These are phyloP conservation scores for Fusarium sp. DNA, from an alignment of 2,329 filamentous ascomycete species.

Conservation along the genomic window DNA sequence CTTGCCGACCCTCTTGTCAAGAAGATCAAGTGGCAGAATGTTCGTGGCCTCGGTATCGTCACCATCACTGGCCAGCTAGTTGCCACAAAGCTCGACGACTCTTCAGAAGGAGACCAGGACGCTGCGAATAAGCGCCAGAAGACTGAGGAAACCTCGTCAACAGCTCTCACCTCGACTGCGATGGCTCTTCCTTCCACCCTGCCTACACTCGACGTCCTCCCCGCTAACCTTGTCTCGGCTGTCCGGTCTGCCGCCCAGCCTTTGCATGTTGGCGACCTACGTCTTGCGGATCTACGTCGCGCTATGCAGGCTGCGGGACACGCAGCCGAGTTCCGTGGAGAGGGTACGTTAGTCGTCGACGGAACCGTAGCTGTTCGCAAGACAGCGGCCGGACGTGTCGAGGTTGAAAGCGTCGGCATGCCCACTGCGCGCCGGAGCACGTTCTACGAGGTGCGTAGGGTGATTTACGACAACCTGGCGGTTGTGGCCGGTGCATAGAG, in stretches of 20 bases:
- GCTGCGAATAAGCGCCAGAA: slow-evolving; percentile 66
- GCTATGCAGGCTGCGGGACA: slow-evolving; percentile 88
- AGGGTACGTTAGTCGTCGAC: slow-evolving; percentile 92
- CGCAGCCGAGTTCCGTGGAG: slow-evolving; percentile 91
- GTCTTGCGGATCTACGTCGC: slow-evolving; percentile 88
- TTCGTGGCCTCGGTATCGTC: slow-evolving; percentile 90
- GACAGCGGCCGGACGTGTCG: slow-evolving; percentile 87
- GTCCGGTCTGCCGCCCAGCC: slow-evolving; percentile 86
- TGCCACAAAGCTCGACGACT: slow-evolving; percentile 59
- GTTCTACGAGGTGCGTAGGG: slow-evolving; percentile 89
- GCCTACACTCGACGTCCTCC: slow-evolving; percentile 70
- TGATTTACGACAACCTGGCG: slow-evolving; percentile 94
- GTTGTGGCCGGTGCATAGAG: slow-evolving; percentile 82
- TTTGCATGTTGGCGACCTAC: slow-evolving; percentile 93
- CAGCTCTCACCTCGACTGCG: slow-evolving; percentile 45
- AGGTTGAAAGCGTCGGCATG: slow-evolving; percentile 83
- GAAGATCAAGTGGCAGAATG: slow-evolving; percentile 94
- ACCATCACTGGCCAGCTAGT: slow-evolving; percentile 85
- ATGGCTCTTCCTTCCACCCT: slow-evolving; percentile 51
- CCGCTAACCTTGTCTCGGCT: slow-evolving; percentile 76
- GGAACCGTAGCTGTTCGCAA: slow-evolving; percentile 91
- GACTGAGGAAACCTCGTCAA: slow-evolving; percentile 55
- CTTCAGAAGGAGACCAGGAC: slow-evolving; percentile 59
- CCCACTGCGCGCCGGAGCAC: slow-evolving; percentile 67
- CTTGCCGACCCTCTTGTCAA: slow-evolving; percentile 88